phyloP scores from a whole-genome alignment of 2,329 filamentous ascomycete genomes.

The Seiridium unicorne region DNA sequence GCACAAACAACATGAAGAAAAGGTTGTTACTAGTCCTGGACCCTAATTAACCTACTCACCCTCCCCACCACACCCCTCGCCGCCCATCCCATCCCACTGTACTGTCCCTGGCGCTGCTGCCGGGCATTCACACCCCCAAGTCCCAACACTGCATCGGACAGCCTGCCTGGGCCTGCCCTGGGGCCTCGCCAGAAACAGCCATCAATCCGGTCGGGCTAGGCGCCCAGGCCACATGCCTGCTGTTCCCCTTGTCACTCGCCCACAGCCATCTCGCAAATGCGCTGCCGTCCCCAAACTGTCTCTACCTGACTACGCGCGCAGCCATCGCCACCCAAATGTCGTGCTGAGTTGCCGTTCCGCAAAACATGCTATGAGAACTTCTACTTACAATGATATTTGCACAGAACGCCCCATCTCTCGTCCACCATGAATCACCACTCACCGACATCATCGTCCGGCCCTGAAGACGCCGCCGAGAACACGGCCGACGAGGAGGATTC shows the following conservation, averaged over 20 bases:
- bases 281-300: background rate
- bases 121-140: background rate
- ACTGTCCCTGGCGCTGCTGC: background rate
- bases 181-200: constrained; percentile 21
- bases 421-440: constrained; percentile 65
- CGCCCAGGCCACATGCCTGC: constrained; percentile 10
- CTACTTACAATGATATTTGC: constrained; percentile 26
- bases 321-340: background rate
- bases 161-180: constrained; percentile 14
- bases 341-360: background rate
- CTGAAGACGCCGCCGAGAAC: constrained; percentile 83
- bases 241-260: constrained; percentile 5
- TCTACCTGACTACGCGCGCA: constrained; percentile 2
- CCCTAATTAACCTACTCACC: constrained; percentile 6
- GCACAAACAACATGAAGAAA: constrained; percentile 8
- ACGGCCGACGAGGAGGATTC: constrained; percentile 98
- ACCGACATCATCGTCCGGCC: constrained; percentile 73
- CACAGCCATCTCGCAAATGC: constrained; percentile 2
- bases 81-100: constrained; percentile 12
- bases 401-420: constrained; percentile 55
- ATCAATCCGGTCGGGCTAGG: constrained; percentile 5
- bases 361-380: constrained; percentile 9
- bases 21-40: constrained; percentile 5
- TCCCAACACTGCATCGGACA: background rate
- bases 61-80: constrained; percentile 6